phyloP scores from a whole-genome alignment of 2,329 filamentous ascomycete genomes.

The Pochonia chlamydosporia region DNA sequence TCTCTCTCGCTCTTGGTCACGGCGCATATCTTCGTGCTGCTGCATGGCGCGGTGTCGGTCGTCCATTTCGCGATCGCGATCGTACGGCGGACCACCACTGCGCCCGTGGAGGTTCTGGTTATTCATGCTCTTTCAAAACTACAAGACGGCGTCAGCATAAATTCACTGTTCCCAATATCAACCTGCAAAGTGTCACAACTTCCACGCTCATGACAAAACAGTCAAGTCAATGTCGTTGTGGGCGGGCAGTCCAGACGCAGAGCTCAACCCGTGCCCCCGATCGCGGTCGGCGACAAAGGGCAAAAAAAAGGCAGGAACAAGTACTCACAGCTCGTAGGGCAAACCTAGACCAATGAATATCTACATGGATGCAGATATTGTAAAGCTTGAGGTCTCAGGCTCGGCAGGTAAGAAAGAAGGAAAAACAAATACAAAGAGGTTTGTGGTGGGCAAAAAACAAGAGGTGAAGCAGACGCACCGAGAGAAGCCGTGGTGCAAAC shows the following conservation, averaged over 20 bases:
- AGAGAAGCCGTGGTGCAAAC: slow-evolving; percentile 22
- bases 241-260: background rate
- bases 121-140: slow-evolving; percentile 36
- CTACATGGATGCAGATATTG: slow-evolving; percentile 28
- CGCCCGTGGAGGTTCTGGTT: slow-evolving; percentile 37
- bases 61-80: slow-evolving; percentile 44
- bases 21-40: slow-evolving; percentile 42
- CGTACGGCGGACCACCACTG: slow-evolving; percentile 34
- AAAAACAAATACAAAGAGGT: background rate
- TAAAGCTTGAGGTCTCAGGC: background rate
- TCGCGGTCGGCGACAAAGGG: slow-evolving; percentile 14
- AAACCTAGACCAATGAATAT: slow-evolving; percentile 23
- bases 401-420: background rate
- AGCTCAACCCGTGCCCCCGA: slow-evolving; percentile 2
- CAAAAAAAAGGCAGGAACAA: slow-evolving; percentile 10
- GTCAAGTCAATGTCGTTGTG: background rate
- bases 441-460: background rate
- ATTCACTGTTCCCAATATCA: background rate
- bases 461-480: slow-evolving; percentile 9
- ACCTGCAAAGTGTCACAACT: background rate
- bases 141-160: slow-evolving; percentile 4
- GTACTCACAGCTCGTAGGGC: slow-evolving; percentile 29
- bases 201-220: background rate
- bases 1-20: slow-evolving; percentile 45
- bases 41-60: slow-evolving; percentile 41